These are phyloP conservation scores for Avena atlantica DNA, from an alignment of 176 grass and related monocot species.

Conservation along the genomic window DNA sequence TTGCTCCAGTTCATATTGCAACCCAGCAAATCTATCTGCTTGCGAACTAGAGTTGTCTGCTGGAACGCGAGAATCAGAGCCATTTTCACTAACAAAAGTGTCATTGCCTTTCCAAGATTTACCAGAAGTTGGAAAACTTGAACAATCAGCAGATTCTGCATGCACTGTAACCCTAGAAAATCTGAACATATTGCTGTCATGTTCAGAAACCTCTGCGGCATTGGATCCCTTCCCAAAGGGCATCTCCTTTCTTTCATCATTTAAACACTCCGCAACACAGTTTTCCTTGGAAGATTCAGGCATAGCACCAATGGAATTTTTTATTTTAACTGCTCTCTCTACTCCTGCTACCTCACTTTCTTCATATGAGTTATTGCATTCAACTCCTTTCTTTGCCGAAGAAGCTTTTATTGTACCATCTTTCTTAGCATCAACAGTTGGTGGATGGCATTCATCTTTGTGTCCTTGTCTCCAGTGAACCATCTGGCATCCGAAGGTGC, in stretches of 20 bases:
- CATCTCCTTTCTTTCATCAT: slow-evolving; percentile 14
- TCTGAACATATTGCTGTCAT: neutral
- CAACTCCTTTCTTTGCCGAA: slow-evolving; percentile 38
- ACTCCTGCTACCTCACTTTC: neutral
- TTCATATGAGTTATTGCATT: slow-evolving; percentile 30
- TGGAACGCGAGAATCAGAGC: slow-evolving; percentile 11
- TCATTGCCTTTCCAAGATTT: slow-evolving; percentile 21
- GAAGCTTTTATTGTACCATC: slow-evolving; percentile 22
- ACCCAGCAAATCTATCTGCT: slow-evolving; percentile 21
- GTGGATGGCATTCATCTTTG: slow-evolving; percentile 72
- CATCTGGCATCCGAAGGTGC: slow-evolving; percentile 85
- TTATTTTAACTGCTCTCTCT: slow-evolving; percentile 3
- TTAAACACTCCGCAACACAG: neutral
- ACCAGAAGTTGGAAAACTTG: slow-evolving; percentile 30
- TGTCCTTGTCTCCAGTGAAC: slow-evolving; percentile 91
- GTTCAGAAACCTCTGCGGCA: slow-evolving; percentile 6
- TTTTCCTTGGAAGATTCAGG: slow-evolving; percentile 25
- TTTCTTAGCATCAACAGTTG: slow-evolving; percentile 43
- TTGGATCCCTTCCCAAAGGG: slow-evolving; percentile 23
- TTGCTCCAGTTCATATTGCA: slow-evolving; percentile 40
- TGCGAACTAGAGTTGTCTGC: slow-evolving; percentile 12
- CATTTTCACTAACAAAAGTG: slow-evolving; percentile 9
- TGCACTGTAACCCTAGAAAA: slow-evolving; percentile 10
- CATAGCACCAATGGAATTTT: neutral
- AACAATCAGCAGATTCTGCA: slow-evolving; percentile 39